Base-by-base conservation (phyloP, 2,329 filamentous ascomycete species). In the Ceratocystis harringtonii region DNA sequence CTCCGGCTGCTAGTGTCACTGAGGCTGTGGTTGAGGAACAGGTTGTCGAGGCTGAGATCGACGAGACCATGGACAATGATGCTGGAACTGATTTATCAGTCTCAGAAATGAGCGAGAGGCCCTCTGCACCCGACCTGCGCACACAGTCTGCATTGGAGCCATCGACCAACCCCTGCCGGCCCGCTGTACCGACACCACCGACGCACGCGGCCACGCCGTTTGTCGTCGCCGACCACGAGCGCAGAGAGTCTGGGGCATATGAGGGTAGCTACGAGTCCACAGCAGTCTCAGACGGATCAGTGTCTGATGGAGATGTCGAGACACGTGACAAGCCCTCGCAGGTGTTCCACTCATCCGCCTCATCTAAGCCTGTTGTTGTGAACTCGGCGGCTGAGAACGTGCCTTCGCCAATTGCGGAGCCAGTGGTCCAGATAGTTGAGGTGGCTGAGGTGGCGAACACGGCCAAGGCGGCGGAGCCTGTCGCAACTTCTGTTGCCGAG, bases 141-240 rank as follows among this genome's bases (percentile, higher is more conserved):
- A 15, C 62, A 5, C 44, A 36, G 30, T 32, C 32, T 5, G 50
- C 19, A 8, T 25, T 50, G 8, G 48, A 36, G 62, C 43, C 43
- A 10, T 17, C 17, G 12, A 28, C 22, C 6, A 52, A 43, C 36
- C 43, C 17, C 17, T 36, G 22, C 22, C 63, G 55, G 17, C 36
- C 57, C 28, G n/a, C 63, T 25, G 63, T 61, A 6, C 63, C 63
- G 22, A 65, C 55, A 22, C 63, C 63, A 12, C 63, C 55, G n/a
- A 65, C 63, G 22, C 43, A 44, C 10, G 41, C 63, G 7, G 63
- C 63, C 7, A 36, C 44, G 43, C 63, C 63, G 10, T 65, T 58
- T 22, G 63, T 32, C 15, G 5, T 58, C 1, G 7, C 52, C 12
- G 25, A 32, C 6, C 52, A 58, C 15, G 52, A 58, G 52, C 52